Conservation (phyloP, 768 basidiomycete species). For the Leccinum olivaceopallidum region DNA sequence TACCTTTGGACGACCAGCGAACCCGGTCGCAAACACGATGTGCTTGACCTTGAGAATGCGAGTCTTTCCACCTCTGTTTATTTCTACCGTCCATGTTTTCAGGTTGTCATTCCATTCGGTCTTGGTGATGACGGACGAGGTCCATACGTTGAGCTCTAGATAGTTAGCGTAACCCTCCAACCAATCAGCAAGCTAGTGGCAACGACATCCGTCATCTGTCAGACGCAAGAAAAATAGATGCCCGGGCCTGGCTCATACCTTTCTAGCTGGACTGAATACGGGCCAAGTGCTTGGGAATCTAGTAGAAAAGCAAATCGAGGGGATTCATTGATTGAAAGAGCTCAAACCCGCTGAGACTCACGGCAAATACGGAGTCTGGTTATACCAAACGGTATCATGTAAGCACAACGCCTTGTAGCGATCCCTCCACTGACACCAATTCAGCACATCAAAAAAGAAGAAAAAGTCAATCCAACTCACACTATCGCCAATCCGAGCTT, state of each 20-base stretch:
- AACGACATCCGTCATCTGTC: not conserved
- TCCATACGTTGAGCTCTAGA: conserved; percentile 67
- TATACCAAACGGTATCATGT: conserved; percentile 54
- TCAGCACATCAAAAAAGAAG: not conserved
- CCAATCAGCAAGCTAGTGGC: conserved; percentile 59
- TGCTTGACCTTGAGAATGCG: conserved; percentile 46
- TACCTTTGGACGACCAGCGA: conserved; percentile 44
- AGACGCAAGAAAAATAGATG: not conserved
- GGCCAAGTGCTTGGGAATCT: conserved; percentile 42
- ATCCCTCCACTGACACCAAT: conserved; percentile 45
- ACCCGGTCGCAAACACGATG: conserved; percentile 57
- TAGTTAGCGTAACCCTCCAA: conserved; percentile 59
- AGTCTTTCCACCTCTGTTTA: conserved; percentile 35
- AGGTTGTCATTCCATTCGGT: conserved; percentile 39
- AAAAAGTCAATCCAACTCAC: conserved; percentile 14
- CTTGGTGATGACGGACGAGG: conserved; percentile 43
- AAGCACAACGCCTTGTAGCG: conserved; percentile 60
- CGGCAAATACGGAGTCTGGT: conserved; percentile 58
- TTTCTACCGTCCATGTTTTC: conserved; percentile 46
- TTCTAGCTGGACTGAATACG: conserved; percentile 48
- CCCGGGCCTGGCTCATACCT: conserved; percentile 32
- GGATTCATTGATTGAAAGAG: conserved; percentile 42
- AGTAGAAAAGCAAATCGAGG: conserved; percentile 29
- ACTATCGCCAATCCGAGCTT: conserved; percentile 50
- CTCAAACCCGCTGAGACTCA: conserved; percentile 24